Base-by-base conservation (phyloP, 2,329 filamentous ascomycete species). In the Sporothrix euskadiensis region DNA sequence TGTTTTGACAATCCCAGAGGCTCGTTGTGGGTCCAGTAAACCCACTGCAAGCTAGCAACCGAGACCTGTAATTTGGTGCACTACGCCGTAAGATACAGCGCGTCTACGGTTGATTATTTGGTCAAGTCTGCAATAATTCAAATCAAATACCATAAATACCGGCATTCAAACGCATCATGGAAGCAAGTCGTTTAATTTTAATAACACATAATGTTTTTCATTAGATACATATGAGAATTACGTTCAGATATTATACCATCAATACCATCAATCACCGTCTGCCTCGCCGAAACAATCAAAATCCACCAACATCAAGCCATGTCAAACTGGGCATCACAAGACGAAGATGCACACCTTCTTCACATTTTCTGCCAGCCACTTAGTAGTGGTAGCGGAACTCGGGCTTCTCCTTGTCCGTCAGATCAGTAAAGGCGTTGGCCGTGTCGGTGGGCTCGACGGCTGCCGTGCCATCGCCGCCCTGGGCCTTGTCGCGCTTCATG, bases 391-490 rank as follows among this genome's bases (percentile, higher is more conserved):
- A 72, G 39, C 70, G 59, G 10, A 73, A 73, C 65, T 73, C 72
- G 19, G 56, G 56, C 54, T 81, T 80, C 73, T 81, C 78, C 26
- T 76, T 77, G 74, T 81, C 79, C 32, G 79, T 81, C 41, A 80
- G 68, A 69, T 80, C 79, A 4, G 79, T 75, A 57, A 81, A 80
- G 68, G 80, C 78, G 72, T 75, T 78, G 54, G 79, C 77, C 57
- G 77, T 74, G 69, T 74, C 74, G 52, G 79, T 78, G 16, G 75
- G 30, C 35, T 76, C 71, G 44, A 65, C 41, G 69, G 52, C 22
- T 78, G 74, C 22, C 77, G 35, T 41, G 16, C 57, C 57, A 19
- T 12, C 39, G 73, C 73, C 73, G 44, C 82, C 80, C 74, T 76
- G 81, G 49, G 41, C 49, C 16, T 44, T 47, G 61, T 73, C 71